Conservation (phyloP, 2,329 filamentous ascomycete species). For the Furcasterigmium furcatum region DNA sequence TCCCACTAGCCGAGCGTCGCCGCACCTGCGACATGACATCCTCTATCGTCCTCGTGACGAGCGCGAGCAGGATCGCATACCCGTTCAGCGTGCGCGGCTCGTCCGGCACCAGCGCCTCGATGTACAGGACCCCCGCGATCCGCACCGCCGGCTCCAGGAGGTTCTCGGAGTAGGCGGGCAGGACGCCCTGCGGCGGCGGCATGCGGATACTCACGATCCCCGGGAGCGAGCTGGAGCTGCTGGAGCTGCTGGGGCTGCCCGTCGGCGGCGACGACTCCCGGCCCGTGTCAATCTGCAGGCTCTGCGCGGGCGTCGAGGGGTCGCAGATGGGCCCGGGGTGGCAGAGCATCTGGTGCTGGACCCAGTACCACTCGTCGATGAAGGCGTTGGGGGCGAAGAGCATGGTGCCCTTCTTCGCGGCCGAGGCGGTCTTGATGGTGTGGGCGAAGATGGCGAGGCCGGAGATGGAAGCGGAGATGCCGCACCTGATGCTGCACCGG, state of each 20-base stretch:
- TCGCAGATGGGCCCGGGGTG: conserved; percentile 20
- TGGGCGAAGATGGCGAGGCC: conserved; percentile 20
- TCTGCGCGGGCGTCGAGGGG: neutral
- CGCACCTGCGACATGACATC: conserved; percentile 3
- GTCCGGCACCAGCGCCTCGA: conserved; percentile 27
- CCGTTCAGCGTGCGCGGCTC: conserved; percentile 25
- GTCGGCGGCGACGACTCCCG: neutral
- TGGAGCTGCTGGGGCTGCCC: neutral
- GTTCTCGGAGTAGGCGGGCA: conserved; percentile 3
- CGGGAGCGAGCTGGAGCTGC: neutral
- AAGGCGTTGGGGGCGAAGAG: conserved; percentile 24
- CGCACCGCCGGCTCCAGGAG: conserved; percentile 23
- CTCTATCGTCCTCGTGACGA: conserved; percentile 19
- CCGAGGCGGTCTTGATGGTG: conserved; percentile 16
- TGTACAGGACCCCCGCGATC: conserved; percentile 22
- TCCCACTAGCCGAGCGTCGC: neutral
- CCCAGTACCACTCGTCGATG: conserved; percentile 24
- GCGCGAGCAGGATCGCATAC: conserved; percentile 21
- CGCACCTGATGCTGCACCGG: conserved; percentile 15
- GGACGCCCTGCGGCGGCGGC: neutral
- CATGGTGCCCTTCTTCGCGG: conserved; percentile 7
- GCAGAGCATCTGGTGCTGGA: conserved; percentile 22
- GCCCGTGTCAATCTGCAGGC: neutral
- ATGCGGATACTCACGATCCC: neutral
- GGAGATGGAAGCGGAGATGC: conserved; percentile 18